phyloP scores from a whole-genome alignment of 768 basidiomycete species.

The Hericium coralloides region DNA sequence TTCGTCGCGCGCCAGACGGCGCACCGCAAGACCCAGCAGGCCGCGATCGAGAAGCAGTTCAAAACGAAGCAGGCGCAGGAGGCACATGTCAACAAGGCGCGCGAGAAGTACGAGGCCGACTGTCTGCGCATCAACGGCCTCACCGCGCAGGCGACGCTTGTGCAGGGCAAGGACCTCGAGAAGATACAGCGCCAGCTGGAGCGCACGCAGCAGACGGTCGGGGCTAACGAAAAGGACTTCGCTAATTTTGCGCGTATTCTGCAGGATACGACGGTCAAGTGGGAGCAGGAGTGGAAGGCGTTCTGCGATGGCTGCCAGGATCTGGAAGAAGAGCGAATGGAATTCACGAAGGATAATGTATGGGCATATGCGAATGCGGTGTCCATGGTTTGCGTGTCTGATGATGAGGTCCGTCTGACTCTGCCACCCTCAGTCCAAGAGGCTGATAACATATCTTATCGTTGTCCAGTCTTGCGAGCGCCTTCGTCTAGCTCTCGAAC shows the following conservation, averaged over 20 bases:
- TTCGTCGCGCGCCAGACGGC: slow-evolving; percentile 60
- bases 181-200: slow-evolving; percentile 83
- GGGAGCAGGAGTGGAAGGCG: slow-evolving; percentile 90
- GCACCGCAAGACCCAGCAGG: slow-evolving; percentile 66
- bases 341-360: slow-evolving; percentile 90
- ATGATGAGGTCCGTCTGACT: slow-evolving; percentile 70
- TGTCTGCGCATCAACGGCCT: slow-evolving; percentile 91
- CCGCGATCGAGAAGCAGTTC: slow-evolving; percentile 80
- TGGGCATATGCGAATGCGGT: slow-evolving; percentile 96
- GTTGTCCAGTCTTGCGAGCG: slow-evolving; percentile 77
- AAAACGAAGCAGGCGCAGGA: slow-evolving; percentile 86
- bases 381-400: slow-evolving; percentile 91
- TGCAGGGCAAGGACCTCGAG: slow-evolving; percentile 91
- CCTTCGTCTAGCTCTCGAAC: slow-evolving; percentile 77
- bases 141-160: slow-evolving; percentile 82
- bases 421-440: not conserved
- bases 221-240: slow-evolving; percentile 87
- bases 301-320: slow-evolving; percentile 97
- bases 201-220: slow-evolving; percentile 81
- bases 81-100: slow-evolving; percentile 75
- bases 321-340: slow-evolving; percentile 89
- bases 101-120: slow-evolving; percentile 90
- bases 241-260: slow-evolving; percentile 76
- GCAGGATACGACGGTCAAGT: slow-evolving; percentile 70
- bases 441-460: not conserved